phyloP scores from a whole-genome alignment of 129 eudicot species.

The Heracleum sosnowskyi region DNA sequence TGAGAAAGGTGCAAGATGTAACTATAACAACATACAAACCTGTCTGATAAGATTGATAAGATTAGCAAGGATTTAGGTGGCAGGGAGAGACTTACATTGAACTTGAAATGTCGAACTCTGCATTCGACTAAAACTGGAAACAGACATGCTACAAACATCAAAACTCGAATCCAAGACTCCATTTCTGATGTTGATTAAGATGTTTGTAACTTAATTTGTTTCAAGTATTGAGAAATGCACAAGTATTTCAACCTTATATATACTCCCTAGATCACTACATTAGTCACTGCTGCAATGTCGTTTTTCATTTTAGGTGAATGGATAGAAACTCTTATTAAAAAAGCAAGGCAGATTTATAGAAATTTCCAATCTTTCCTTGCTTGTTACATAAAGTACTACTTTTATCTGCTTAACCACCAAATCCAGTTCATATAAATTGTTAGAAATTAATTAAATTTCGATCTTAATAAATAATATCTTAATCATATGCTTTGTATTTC shows the following conservation, averaged over 20 bases:
- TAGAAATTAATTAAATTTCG: background rate
- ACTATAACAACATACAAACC: background rate
- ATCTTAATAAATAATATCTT: background rate
- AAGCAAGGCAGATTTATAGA: conserved; percentile 16
- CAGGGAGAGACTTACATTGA: conserved; percentile 37
- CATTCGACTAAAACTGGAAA: conserved; percentile 43
- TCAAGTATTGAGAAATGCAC: conserved; percentile 14
- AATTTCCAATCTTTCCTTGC: conserved; percentile 25
- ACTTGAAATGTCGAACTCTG: conserved; percentile 61
- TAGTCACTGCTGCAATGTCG: conserved; percentile 39
- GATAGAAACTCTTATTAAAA: conserved; percentile 20
- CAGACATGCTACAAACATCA: conserved; percentile 33
- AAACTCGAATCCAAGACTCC: conserved; percentile 24
- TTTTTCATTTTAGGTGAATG: conserved; percentile 46
- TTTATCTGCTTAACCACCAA: background rate
- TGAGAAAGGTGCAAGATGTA: background rate
- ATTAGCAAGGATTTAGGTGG: background rate
- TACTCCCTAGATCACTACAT: background rate
- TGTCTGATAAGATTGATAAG: background rate
- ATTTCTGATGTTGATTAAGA: background rate
- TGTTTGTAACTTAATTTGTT: background rate
- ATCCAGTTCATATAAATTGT: background rate
- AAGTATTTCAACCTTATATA: conserved; percentile 45
- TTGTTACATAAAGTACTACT: conserved; percentile 29
- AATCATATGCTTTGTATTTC: background rate